Evolutionary conservation across 2,329 filamentous ascomycete genomes (phyloP).

Genomic region (Fusarium anguioides): DNA sequence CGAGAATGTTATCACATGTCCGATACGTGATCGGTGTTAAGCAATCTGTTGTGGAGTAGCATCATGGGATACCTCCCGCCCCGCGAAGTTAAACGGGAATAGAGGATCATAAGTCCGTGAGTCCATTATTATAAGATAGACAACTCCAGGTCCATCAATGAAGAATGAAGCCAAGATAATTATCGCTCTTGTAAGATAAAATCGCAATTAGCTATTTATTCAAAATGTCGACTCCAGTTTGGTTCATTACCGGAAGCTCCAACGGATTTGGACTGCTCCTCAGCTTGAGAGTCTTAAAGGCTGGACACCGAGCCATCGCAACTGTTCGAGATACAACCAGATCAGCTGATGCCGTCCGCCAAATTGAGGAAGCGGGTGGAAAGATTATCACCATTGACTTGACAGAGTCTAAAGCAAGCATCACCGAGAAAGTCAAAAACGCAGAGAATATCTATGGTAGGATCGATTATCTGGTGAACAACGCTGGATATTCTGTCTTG

Average conservation of each 20-base stretch:
- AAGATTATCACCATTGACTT: conserved; percentile 47
- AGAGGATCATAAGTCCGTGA: conserved; percentile 20
- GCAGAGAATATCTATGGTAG: conserved; percentile 43
- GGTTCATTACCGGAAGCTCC: conserved; percentile 43
- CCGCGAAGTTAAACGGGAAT: conserved; percentile 12
- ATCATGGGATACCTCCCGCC: background rate
- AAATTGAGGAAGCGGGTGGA: conserved; percentile 41
- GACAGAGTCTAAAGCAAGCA: conserved; percentile 41
- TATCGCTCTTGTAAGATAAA: background rate
- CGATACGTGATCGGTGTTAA: conserved; percentile 22
- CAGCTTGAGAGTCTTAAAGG: conserved; percentile 28
- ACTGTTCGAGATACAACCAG: conserved; percentile 31
- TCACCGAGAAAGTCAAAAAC: conserved; percentile 38
- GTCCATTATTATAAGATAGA: conserved; percentile 9
- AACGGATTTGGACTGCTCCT: conserved; percentile 40
- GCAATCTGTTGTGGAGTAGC: background rate
- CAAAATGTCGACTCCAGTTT: conserved; percentile 39
- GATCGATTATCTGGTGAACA: conserved; percentile 65
- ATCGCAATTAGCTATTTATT: background rate
- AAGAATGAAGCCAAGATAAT: background rate
- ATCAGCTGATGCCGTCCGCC: conserved; percentile 29
- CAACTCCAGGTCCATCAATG: no score
- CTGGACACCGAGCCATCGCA: conserved; percentile 35
- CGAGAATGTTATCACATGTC: background rate
- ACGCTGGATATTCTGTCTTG: conserved; percentile 56